Conservation (phyloP, 495 filamentous ascomycete species). For the Xylaria bambusicola region DNA sequence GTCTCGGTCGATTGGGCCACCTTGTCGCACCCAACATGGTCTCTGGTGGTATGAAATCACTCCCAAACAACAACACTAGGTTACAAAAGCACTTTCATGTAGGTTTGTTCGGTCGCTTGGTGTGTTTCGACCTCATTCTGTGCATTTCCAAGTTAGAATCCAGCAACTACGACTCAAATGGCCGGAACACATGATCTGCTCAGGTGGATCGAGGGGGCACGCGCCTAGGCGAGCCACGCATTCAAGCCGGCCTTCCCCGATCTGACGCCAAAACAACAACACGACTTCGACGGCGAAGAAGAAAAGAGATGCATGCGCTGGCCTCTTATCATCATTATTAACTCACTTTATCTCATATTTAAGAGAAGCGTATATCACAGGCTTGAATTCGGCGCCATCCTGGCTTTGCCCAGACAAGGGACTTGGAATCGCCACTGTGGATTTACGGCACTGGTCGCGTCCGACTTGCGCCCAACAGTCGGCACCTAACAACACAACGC, state of each 20-base stretch:
- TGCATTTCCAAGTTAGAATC: conserved; percentile 16
- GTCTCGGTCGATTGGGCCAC: not conserved
- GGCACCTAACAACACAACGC: not conserved
- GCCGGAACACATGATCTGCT: conserved; percentile 11
- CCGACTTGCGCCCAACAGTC: not conserved
- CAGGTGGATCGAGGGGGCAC: conserved; percentile 7
- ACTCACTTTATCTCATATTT: not conserved
- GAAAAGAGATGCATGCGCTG: not conserved
- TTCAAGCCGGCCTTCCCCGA: conserved; percentile 7
- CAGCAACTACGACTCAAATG: conserved; percentile 33
- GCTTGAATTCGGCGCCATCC: not conserved
- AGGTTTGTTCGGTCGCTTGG: not conserved
- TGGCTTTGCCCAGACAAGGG: not conserved
- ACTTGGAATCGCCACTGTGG: not conserved
- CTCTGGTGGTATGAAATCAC: conserved; percentile 11
- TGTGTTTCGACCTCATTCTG: conserved; percentile 8
- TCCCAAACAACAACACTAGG: conserved; percentile 22
- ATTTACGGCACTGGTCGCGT: not conserved
- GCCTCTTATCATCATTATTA: not conserved
- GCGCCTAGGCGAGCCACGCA: not conserved
- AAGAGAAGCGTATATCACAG: not conserved
- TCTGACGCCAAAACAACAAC: not conserved
- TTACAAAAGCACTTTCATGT: conserved; percentile 13
- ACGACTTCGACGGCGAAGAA: not conserved
- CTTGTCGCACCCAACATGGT: not conserved